These are phyloP conservation scores for Pseudopyricularia cyperi DNA, from an alignment of 2,329 filamentous ascomycete species.

Conservation along the genomic window DNA sequence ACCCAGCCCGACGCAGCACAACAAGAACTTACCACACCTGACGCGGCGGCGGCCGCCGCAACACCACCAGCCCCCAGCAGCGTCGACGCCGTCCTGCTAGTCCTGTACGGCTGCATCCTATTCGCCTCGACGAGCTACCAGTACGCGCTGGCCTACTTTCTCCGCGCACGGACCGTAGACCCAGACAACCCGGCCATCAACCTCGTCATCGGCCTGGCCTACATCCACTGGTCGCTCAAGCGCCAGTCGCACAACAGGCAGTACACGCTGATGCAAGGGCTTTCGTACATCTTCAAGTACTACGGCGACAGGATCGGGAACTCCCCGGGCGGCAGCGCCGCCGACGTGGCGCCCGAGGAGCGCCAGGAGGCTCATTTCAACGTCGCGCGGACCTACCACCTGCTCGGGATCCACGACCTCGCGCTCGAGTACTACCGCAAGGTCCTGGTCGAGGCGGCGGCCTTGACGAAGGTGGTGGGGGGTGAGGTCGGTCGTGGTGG, in stretches of 20 bases:
- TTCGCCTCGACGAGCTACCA: conserved; percentile 73
- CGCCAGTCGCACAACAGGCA: conserved; percentile 83
- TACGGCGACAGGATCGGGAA: conserved; percentile 40
- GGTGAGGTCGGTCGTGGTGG: conserved; percentile 8
- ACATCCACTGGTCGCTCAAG: conserved; percentile 82
- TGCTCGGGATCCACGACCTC: conserved; percentile 58
- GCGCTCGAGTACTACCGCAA: conserved; percentile 58
- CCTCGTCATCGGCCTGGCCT: conserved; percentile 69
- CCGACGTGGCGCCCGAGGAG: conserved; percentile 17
- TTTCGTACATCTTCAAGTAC: conserved; percentile 68
- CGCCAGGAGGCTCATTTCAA: conserved; percentile 74
- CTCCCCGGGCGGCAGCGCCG: no score
- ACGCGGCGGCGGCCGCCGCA: neutral
- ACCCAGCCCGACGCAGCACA: neutral
- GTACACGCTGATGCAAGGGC: conserved; percentile 72
- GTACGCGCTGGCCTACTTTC: conserved; percentile 76
- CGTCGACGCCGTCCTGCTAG: conserved; percentile 69
- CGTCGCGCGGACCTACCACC: conserved; percentile 61
- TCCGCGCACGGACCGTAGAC: conserved; percentile 62
- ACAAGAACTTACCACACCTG: no score
- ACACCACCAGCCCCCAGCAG: conserved; percentile 7
- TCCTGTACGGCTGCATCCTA: conserved; percentile 83
- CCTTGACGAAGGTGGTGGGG: conserved; percentile 1
- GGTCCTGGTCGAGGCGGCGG: conserved; percentile 24
- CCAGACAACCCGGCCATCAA: conserved; percentile 67